Percentiles rank a stretch among this genome's conserved stretches.
These are phyloP conservation scores for Aspergillus heteromorphus DNA, from an alignment of 495 filamentous ascomycete genomes.

Conservation along the genomic window DNA sequence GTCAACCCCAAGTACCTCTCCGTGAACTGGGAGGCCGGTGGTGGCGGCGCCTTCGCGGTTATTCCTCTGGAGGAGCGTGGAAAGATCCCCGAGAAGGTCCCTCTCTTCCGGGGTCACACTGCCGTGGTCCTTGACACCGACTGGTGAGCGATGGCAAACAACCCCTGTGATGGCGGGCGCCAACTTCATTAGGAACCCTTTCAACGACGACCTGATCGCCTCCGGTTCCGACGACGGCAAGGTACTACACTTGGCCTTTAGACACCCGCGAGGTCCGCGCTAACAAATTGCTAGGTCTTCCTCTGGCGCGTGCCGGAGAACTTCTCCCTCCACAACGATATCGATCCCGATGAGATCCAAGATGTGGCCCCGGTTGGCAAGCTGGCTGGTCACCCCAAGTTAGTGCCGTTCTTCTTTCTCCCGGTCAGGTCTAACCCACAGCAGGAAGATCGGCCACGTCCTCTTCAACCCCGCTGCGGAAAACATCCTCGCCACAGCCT, in stretches of 20 bases:
- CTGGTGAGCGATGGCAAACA: constrained; percentile 58
- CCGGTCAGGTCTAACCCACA: constrained; percentile 14
- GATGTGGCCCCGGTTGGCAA: constrained; percentile 77
- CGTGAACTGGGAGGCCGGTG: constrained; percentile 97
- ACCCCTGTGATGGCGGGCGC: constrained; percentile 4
- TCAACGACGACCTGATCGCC: constrained; percentile 87
- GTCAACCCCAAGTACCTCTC: constrained; percentile 93
- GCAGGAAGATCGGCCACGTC: constrained; percentile 91
- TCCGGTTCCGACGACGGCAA: constrained; percentile 96
- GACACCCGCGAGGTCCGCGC: constrained; percentile 3
- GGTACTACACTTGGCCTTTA: constrained; percentile 33
- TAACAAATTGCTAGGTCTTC: constrained; percentile 53
- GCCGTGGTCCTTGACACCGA: constrained; percentile 95
- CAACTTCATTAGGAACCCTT: constrained; percentile 69
- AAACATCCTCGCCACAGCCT: constrained; percentile 90
- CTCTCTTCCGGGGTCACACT: constrained; percentile 92
- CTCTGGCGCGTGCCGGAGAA: constrained; percentile 90
- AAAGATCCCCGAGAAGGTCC: constrained; percentile 85
- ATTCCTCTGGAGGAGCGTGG: constrained; percentile 87
- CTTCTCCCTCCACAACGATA: constrained; percentile 78
- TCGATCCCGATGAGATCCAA: constrained; percentile 63
- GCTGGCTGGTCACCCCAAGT: constrained; percentile 62
- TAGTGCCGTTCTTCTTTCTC: constrained; percentile 7
- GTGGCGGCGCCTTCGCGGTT: constrained; percentile 94
- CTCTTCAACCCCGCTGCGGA: constrained; percentile 96